A percentile compares a stretch with the other conserved stretches of the same genome.
Evolutionary conservation across 1,284 basidiomycete genomes (phyloP).

Genomic region (Ceratobasidium sp.): DNA sequence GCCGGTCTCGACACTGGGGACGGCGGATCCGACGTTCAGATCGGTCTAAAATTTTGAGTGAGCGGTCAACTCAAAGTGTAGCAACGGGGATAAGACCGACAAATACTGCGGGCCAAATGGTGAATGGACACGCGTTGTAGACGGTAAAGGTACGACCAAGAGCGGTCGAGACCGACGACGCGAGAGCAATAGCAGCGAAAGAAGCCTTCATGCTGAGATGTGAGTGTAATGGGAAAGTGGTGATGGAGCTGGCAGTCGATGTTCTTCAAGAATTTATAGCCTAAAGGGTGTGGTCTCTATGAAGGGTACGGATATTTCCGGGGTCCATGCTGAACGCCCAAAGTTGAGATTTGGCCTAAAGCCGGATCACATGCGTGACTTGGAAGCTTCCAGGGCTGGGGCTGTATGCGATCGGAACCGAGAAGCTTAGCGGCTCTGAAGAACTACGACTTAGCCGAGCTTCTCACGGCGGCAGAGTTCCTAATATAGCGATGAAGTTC

Average conservation of each 20-base stretch:
- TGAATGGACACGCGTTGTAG: constrained; percentile 52
- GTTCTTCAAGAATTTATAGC: no score
- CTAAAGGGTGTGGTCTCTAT: neutral
- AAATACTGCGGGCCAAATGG: constrained; percentile 45
- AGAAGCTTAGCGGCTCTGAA: neutral
- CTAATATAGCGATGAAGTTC: neutral
- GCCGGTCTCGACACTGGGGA: constrained; percentile 49
- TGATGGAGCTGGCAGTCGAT: no score
- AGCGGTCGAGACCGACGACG: constrained; percentile 49
- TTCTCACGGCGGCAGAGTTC: neutral
- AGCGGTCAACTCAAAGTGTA: constrained; percentile 48
- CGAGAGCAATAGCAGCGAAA: constrained; percentile 42
- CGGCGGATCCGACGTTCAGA: constrained; percentile 45
- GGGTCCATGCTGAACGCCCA: neutral
- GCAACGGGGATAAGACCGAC: constrained; percentile 7
- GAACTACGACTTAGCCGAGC: neutral
- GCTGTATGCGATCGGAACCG: neutral
- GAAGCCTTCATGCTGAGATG: constrained; percentile 30
- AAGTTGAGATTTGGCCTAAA: neutral
- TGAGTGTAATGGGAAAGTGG: no score
- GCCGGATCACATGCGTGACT: constrained; percentile 1
- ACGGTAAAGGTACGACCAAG: constrained; percentile 55
- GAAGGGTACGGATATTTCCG: neutral
- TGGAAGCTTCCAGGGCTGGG: neutral
- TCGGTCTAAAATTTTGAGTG: constrained; percentile 42